phyloP scores from a whole-genome alignment of 768 basidiomycete genomes.

The Boletus eberwhitei region DNA sequence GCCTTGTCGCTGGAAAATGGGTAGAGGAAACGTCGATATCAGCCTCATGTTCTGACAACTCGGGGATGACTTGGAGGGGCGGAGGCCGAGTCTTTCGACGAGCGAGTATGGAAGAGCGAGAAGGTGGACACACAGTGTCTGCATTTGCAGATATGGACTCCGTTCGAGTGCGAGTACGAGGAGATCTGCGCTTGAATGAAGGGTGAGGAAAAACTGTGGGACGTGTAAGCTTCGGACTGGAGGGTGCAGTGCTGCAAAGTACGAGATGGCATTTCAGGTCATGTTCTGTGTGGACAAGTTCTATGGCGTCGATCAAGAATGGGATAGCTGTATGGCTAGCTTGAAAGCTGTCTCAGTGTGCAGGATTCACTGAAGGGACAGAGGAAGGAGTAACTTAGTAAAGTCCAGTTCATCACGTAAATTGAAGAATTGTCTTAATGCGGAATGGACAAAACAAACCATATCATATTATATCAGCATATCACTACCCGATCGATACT shows the following conservation, averaged over 20 bases:
- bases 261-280: conserved; percentile 23
- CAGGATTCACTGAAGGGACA: no score
- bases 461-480: no score
- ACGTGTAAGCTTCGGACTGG: background rate
- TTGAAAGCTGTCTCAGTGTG: no score
- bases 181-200: conserved; percentile 24
- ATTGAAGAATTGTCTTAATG: no score
- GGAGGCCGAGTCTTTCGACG: conserved; percentile 23
- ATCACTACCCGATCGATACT: no score
- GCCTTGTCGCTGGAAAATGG: conserved; percentile 19
- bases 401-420: no score
- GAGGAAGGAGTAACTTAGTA: no score
- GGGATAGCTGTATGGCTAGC: no score
- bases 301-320: no score
- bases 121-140: conserved; percentile 3
- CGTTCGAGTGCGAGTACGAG: conserved; percentile 24
- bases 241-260: background rate
- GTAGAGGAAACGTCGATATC: background rate
- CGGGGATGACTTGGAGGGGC: conserved; percentile 32
- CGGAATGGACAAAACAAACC: no score
- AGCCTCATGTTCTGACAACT: conserved; percentile 22
- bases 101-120: conserved; percentile 4
- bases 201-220: conserved; percentile 21
- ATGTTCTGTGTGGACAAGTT: background rate
- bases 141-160: conserved; percentile 1